Percentiles rank a stretch among this genome's conserved stretches.
Conservation (phyloP, 2,329 filamentous ascomycete species). For the Colletotrichum brevisporum region DNA sequence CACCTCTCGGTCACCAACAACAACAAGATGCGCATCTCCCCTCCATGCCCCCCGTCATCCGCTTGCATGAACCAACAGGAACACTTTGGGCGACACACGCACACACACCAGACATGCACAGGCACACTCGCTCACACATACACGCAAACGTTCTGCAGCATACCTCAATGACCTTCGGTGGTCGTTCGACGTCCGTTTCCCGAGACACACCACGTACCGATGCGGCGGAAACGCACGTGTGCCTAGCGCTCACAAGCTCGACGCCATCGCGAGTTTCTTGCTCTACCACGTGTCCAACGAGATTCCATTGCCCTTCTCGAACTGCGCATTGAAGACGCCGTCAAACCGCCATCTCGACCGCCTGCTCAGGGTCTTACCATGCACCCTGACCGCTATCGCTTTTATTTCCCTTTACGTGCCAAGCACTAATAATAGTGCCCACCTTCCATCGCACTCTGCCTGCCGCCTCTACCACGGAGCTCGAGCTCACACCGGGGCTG, state of each 20-base stretch:
- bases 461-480: neutral
- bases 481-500: neutral
- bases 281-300: conserved; percentile 12
- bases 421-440: conserved; percentile 3
- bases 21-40: neutral
- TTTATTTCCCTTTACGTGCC: conserved; percentile 4
- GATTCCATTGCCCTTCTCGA: conserved; percentile 7
- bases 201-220: neutral
- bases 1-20: neutral
- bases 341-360: too few relatives aligned
- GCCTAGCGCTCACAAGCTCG: neutral
- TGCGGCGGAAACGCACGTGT: neutral
- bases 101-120: neutral
- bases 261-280: conserved; percentile 3
- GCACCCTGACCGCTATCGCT: neutral
- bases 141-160: neutral
- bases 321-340: neutral
- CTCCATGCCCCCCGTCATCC: neutral
- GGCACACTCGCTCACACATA: neutral
- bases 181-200: neutral
- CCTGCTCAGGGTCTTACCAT: neutral
- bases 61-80: neutral
- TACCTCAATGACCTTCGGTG: conserved; percentile 1
- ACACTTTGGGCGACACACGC: neutral
- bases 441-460: too few relatives aligned